These are phyloP conservation scores for Microsporum canis DNA, from an alignment of 2,329 filamentous ascomycete species.

Conservation along the genomic window DNA sequence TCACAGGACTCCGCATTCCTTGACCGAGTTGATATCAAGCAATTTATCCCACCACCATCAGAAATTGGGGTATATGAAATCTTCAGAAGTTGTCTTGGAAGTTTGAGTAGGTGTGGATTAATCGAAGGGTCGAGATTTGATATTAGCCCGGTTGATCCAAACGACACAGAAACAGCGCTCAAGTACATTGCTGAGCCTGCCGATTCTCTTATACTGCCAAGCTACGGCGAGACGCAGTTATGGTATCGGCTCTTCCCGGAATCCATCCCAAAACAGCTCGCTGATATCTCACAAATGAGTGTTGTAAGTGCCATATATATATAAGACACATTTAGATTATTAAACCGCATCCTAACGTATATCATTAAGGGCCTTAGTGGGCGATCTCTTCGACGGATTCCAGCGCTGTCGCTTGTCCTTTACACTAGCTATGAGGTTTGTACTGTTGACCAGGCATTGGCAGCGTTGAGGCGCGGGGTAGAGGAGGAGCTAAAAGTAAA, in stretches of 20 bases:
- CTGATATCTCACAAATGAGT: constrained; percentile 21
- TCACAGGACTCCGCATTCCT: constrained; percentile 37
- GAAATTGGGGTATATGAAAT: constrained; percentile 37
- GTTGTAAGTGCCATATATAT: constrained; percentile 16
- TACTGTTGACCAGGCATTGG: constrained; percentile 28
- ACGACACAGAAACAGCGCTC: constrained; percentile 18
- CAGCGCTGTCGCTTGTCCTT: constrained; percentile 32
- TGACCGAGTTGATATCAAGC: constrained; percentile 39
- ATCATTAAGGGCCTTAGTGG: constrained; percentile 30
- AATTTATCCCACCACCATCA: constrained; percentile 33
- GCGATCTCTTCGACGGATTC: constrained; percentile 32
- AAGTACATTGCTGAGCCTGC: constrained; percentile 22
- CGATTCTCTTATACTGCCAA: constrained; percentile 18
- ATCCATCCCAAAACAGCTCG: constrained; percentile 21
- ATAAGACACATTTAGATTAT: not conserved
- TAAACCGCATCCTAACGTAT: not conserved
- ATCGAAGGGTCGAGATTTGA: constrained; percentile 24
- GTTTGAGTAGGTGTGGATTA: constrained; percentile 31
- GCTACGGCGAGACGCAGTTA: constrained; percentile 22
- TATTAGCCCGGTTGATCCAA: constrained; percentile 17
- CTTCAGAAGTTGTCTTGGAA: constrained; percentile 38
- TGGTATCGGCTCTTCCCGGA: constrained; percentile 22
- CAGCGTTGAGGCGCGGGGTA: constrained; percentile 28
- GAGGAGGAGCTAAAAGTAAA: constrained; percentile 23
- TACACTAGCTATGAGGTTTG: constrained; percentile 27